phyloP scores from a whole-genome alignment of 2,329 filamentous ascomycete species.

The Sporothrix phasma region DNA sequence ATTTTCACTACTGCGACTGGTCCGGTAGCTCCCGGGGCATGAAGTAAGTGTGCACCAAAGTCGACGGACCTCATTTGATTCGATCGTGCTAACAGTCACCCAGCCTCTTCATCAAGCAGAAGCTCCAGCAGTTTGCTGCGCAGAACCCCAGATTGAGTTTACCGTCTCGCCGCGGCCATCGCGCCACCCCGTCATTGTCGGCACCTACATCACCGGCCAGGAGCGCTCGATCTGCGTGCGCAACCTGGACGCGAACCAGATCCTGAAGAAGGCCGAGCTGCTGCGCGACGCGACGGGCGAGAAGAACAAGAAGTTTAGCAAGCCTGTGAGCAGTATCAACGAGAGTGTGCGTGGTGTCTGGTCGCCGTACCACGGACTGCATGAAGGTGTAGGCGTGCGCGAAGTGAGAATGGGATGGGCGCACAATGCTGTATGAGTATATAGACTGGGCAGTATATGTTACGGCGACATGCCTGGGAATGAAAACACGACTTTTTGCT shows the following conservation, averaged over 20 bases:
- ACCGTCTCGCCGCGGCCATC: conserved; percentile 80
- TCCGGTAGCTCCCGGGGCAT: conserved; percentile 88
- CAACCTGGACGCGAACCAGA: conserved; percentile 71
- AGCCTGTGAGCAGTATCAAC: conserved; percentile 54
- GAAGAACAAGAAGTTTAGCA: conserved; percentile 55
- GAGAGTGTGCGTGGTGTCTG: conserved; percentile 59
- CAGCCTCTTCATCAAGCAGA: conserved; percentile 71
- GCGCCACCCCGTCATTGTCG: conserved; percentile 80
- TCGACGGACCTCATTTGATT: too few species aligned
- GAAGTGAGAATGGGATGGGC: background rate
- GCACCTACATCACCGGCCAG: conserved; percentile 85
- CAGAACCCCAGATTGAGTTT: conserved; percentile 81
- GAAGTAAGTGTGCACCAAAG: conserved; percentile 53
- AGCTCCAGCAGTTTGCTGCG: conserved; percentile 67
- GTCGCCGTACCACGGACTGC: conserved; percentile 59
- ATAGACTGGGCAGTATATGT: background rate
- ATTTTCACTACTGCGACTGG: conserved; percentile 97
- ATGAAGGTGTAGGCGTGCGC: conserved; percentile 36
- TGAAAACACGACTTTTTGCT: conserved; percentile 5
- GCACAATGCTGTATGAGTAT: background rate
- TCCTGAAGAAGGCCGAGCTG: conserved; percentile 68
- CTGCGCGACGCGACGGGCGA: conserved; percentile 66
- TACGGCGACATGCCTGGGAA: background rate
- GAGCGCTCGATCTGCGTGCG: conserved; percentile 80
- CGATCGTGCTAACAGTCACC: conserved; percentile 9